Base-by-base conservation (phyloP, 129 eudicot genomes). In the Silybum marianum region DNA sequence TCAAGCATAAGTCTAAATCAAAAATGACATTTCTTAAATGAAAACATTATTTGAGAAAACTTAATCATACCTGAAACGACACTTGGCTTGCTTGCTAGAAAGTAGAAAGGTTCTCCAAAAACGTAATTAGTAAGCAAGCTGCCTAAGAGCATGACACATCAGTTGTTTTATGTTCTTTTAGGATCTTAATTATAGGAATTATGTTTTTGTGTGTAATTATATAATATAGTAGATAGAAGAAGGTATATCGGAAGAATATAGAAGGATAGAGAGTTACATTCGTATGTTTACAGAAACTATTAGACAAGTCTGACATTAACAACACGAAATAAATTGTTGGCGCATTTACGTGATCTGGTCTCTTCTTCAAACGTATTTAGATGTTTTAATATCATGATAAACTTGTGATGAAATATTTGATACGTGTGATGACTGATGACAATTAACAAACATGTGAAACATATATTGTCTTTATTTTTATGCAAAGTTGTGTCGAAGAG, bases 351-450 rank as follows among this genome's bases (percentile, higher is more conserved):
- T 39, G 42, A 39, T 72, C 30, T 21, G 4, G 2, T 72, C 22
- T 38, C 22, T 0, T 9, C 26, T 39, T 72, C 30, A 72, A 23
- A 72, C 8, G 42, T 32, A 39, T 72, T 39, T 39, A 14, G 7
- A 14, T 38, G 19, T 34, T 72, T 39, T 72, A 9, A 58, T n/a
- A 72, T 72, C 76, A 72, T 72, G 32, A 44, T 16, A 72, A 72
- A 44, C 60, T 72, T 72, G 76, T 72, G 75, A 71, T 71, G 75
- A 36, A 71, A 34, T 36, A 3, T 71, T 12, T 71, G 54, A 71
- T 71, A 71, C 75, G 75, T 71, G 28, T 36, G 48, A 6, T 12
- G 19, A 38, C n/a, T 36, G 48, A 2, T 23, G 19, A 38, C 10
- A 38, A 72, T 13, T 22, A 65, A 22, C 69, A 21, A 23, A 63